These are phyloP conservation scores for Metschnikowia noctiluminum DNA, from an alignment of 805 yeast genomes.

Conservation along the genomic window DNA sequence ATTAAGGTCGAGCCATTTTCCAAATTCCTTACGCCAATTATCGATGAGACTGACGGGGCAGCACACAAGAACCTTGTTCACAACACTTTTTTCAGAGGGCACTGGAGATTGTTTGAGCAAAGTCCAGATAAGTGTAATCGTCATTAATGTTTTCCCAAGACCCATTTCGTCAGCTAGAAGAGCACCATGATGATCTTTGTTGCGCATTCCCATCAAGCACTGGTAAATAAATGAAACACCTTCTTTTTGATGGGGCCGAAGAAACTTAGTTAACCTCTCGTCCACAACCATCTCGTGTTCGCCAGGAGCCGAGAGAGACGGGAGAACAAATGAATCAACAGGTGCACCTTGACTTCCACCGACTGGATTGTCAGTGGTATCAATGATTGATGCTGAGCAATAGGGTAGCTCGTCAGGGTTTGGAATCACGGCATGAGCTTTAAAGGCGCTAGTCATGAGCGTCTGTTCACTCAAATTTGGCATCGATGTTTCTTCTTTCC, in stretches of 20 bases:
- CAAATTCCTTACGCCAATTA: constrained; percentile 87
- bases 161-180: constrained; percentile 98
- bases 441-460: neutral
- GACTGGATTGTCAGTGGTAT: neutral
- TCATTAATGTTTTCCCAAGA: constrained; percentile 77
- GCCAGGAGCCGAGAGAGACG: neutral
- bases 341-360: neutral
- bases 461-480: neutral
- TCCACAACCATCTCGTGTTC: constrained; percentile 51
- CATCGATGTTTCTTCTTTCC: neutral
- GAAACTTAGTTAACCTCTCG: constrained; percentile 45
- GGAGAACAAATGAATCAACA: constrained; percentile 3
- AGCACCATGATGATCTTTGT: constrained; percentile 59
- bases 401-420: neutral
- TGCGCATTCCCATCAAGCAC: constrained; percentile 70
- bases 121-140: constrained; percentile 84
- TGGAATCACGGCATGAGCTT: neutral
- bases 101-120: constrained; percentile 63
- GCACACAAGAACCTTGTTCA: constrained; percentile 67
- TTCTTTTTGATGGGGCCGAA: constrained; percentile 85
- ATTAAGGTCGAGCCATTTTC: constrained; percentile 76
- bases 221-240: constrained; percentile 82
- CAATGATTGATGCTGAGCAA: neutral
- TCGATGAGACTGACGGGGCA: constrained; percentile 88
- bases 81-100: constrained; percentile 28